phyloP scores from a whole-genome alignment of 257 asterid genomes.

The Mitragyna speciosa region DNA sequence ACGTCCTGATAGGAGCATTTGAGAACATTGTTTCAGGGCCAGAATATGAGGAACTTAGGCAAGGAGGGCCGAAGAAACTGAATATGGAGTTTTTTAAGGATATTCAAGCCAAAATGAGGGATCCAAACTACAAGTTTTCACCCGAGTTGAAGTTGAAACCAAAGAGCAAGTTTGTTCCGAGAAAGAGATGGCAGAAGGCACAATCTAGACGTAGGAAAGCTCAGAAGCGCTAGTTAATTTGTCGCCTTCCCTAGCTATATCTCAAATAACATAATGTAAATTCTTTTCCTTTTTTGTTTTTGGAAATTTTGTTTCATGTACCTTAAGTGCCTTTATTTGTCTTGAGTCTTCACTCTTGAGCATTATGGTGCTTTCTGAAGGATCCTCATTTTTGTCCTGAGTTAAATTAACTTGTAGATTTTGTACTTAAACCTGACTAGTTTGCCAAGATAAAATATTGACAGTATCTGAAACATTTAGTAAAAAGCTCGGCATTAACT shows the following conservation, averaged over 20 bases:
- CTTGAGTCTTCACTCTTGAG: background rate
- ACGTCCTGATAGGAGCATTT: conserved; percentile 80
- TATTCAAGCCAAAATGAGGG: conserved; percentile 90
- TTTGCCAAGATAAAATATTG: background rate
- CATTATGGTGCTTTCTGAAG: background rate
- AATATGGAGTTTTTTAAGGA: conserved; percentile 85
- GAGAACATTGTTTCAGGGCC: conserved; percentile 92
- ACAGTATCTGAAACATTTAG: background rate
- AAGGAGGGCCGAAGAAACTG: conserved; percentile 83
- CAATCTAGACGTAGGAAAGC: conserved; percentile 86
- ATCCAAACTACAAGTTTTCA: conserved; percentile 79
- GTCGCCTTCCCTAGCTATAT: background rate
- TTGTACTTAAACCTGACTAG: background rate
- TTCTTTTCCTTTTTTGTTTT: conserved; percentile 1
- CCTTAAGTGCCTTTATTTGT: background rate
- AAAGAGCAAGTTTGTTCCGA: conserved; percentile 70
- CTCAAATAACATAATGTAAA: background rate
- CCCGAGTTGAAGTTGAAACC: conserved; percentile 87
- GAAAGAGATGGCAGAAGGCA: conserved; percentile 84
- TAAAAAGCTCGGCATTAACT: background rate
- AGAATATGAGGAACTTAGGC: conserved; percentile 83
- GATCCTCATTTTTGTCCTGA: background rate
- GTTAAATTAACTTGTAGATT: background rate
- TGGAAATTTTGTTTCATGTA: conserved; percentile 1
- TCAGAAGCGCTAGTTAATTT: conserved; percentile 49